phyloP scores from a whole-genome alignment of 495 filamentous ascomycete species.

The Xylaria curta region DNA sequence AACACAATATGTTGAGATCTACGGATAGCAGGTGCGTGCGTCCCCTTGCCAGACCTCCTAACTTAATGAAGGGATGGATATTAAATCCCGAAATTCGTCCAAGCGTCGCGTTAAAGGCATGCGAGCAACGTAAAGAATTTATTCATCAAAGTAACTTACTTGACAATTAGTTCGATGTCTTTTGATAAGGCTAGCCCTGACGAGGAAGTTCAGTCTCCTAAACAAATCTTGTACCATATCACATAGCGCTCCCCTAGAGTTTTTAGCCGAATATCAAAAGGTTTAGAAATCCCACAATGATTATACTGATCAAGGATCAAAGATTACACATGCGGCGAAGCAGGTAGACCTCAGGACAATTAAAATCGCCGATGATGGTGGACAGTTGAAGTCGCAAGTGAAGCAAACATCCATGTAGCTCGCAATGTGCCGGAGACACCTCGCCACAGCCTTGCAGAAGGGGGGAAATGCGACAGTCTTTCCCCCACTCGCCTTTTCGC shows the following conservation, averaged over 20 bases:
- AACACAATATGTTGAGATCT: not conserved
- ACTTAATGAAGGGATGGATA: not conserved
- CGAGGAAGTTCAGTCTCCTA: not conserved
- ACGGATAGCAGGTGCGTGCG: not conserved
- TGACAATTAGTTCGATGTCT: not conserved
- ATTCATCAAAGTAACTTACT: not conserved
- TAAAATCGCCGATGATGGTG: not conserved
- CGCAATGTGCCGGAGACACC: constrained; percentile 13
- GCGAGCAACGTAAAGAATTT: not conserved
- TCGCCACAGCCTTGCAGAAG: constrained; percentile 19
- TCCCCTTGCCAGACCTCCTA: not conserved
- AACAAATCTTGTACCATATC: not conserved
- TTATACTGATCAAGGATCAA: not conserved
- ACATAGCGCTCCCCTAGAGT: not conserved
- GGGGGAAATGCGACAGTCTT: not conserved
- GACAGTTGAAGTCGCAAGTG: not conserved
- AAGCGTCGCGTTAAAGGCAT: not conserved
- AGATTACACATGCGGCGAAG: not conserved
- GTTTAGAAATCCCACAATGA: not conserved
- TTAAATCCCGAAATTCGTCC: not conserved
- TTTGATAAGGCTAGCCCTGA: not conserved
- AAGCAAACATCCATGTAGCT: not conserved
- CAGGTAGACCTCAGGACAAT: not conserved
- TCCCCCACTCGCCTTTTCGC: not conserved
- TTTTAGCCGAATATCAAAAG: not conserved